These are phyloP conservation scores for Rhamnella rubrinervis DNA, from an alignment of 331 rosid genomes.

Conservation along the genomic window DNA sequence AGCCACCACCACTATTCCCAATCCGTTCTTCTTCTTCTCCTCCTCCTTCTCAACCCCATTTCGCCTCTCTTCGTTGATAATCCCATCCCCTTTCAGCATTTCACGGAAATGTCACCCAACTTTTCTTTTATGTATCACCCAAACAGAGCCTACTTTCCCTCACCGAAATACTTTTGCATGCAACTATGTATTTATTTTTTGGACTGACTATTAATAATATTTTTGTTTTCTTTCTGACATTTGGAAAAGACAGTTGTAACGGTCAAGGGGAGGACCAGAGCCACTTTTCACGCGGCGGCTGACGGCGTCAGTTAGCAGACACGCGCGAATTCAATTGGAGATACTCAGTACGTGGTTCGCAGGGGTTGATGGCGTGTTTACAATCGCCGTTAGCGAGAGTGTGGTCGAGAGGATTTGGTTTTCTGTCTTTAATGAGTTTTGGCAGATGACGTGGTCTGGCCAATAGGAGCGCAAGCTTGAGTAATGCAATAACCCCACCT, in stretches of 20 bases:
- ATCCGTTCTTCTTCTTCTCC: not conserved
- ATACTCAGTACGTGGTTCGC: not conserved
- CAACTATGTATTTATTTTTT: not conserved
- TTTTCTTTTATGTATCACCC: not conserved
- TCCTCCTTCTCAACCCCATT: not conserved
- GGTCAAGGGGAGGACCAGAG: not conserved
- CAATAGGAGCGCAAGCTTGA: constrained; percentile 1
- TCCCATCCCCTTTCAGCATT: not conserved
- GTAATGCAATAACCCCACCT: too few species aligned
- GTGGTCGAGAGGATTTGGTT: not conserved
- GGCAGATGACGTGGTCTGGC: constrained; percentile 14
- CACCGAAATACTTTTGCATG: not conserved
- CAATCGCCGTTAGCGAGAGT: not conserved
- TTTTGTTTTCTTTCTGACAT: not conserved
- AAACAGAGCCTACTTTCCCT: not conserved
- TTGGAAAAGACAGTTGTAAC: not conserved
- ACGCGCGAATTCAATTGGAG: not conserved
- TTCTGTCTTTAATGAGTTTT: not conserved
- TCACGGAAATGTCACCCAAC: not conserved
- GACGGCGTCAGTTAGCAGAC: not conserved
- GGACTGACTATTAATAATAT: not conserved
- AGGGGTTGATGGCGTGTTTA: not conserved
- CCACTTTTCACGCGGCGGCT: too few species aligned
- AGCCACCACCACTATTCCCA: not conserved
- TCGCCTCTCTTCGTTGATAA: constrained; percentile 4